Evolutionary conservation across 108 stramenopile genomes (phyloP).

Genomic region (Cyclotella kingstonii): DNA sequence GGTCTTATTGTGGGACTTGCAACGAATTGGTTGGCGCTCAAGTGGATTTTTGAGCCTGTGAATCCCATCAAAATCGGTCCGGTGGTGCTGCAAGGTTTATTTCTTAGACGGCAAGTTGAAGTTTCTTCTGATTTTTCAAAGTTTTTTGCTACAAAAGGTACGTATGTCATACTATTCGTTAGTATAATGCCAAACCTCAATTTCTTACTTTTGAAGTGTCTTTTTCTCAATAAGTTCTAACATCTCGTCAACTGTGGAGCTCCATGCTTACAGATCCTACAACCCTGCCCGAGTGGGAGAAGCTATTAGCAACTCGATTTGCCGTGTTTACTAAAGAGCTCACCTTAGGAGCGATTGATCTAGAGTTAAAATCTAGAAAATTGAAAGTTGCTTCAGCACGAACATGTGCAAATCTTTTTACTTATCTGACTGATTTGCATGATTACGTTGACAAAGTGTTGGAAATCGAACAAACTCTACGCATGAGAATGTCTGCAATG

Average conservation of each 20-base stretch:
- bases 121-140: constrained; percentile 49
- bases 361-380: constrained; percentile 31
- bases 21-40: constrained; percentile 68
- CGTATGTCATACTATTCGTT: no score
- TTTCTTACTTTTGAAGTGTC: no score
- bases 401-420: constrained; percentile 32
- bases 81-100: constrained; percentile 62
- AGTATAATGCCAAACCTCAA: no score
- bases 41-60: constrained; percentile 73
- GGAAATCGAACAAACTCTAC: constrained; percentile 60
- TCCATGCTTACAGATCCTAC: constrained; percentile 52
- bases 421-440: constrained; percentile 46
- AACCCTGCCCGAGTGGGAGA: constrained; percentile 45
- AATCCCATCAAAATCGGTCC: constrained; percentile 64
- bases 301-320: constrained; percentile 37
- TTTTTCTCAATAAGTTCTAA: constrained; percentile 20
- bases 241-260: constrained; percentile 48
- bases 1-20: constrained; percentile 65
- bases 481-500: constrained; percentile 57
- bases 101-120: constrained; percentile 58
- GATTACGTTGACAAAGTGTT: constrained; percentile 58
- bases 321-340: constrained; percentile 28
- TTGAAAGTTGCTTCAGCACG: constrained; percentile 43
- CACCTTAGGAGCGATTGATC: constrained; percentile 32
- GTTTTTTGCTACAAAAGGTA: constrained; percentile 46